phyloP scores from a whole-genome alignment of 2,329 filamentous ascomycete species.

The Emmonsia crescens region DNA sequence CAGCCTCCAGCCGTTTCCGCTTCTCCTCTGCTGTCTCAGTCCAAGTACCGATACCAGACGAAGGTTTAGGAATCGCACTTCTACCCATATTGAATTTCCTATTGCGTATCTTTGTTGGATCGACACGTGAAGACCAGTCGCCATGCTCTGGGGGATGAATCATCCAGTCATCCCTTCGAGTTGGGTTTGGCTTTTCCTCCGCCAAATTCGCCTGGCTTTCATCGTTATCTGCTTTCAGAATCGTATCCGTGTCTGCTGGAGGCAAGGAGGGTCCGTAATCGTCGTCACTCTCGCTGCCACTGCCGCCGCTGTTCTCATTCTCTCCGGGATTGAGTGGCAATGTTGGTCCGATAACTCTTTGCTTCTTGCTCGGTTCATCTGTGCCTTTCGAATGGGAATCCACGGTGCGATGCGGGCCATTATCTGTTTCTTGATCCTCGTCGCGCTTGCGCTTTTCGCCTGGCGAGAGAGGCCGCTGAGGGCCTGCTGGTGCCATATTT shows the following conservation, averaged over 20 bases:
- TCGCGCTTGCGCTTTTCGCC: slow-evolving; percentile 5
- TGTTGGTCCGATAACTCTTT: slow-evolving; percentile 43
- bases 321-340: slow-evolving; percentile 28
- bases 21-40: slow-evolving; percentile 86
- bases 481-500: neutral
- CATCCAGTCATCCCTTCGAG: slow-evolving; percentile 76
- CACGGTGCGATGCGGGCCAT: neutral
- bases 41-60: slow-evolving; percentile 55
- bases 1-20: slow-evolving; percentile 63
- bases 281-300: slow-evolving; percentile 32
- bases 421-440: neutral
- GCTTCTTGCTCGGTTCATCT: slow-evolving; percentile 30
- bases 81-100: slow-evolving; percentile 70
- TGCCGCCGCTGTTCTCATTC: slow-evolving; percentile 16
- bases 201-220: slow-evolving; percentile 3
- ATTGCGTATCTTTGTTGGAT: slow-evolving; percentile 69
- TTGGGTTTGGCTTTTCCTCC: slow-evolving; percentile 32
- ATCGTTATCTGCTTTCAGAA: neutral
- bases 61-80: slow-evolving; percentile 36
- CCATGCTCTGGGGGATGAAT: slow-evolving; percentile 51
- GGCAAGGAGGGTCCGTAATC: slow-evolving; percentile 26
- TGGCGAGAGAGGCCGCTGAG: neutral
- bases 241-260: slow-evolving; percentile 7
- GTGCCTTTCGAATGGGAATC: neutral
- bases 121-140: slow-evolving; percentile 49